Conservation (phyloP, 495 filamentous ascomycete genomes). For the Xylaria castorea region DNA sequence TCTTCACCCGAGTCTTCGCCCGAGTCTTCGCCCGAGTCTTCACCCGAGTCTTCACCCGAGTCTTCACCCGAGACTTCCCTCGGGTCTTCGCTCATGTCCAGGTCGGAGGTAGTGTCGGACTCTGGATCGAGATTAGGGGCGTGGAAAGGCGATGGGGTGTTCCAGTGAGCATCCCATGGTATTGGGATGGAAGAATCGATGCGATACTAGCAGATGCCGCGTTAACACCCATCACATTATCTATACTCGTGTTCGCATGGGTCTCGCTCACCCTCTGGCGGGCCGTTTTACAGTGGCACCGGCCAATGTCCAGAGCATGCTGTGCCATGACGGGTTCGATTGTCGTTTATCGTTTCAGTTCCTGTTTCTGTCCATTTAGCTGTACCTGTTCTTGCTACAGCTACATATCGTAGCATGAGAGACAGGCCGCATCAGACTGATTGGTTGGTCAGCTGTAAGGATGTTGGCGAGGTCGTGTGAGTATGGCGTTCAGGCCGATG, state of each 20-base stretch:
- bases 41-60: background rate
- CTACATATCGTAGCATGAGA: background rate
- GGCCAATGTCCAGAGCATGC: slow-evolving; percentile 34
- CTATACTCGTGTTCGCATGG: background rate
- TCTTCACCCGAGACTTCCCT: background rate
- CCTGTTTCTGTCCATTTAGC: background rate
- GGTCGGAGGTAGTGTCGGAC: background rate
- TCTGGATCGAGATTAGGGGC: background rate
- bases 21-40: background rate
- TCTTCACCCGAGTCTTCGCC: background rate
- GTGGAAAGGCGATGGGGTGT: background rate
- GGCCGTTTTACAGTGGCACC: slow-evolving; percentile 33
- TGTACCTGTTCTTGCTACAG: background rate
- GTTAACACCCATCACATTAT: slow-evolving; percentile 19
- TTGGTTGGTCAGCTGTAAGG: background rate
- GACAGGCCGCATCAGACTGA: background rate
- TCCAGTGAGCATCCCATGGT: slow-evolving; percentile 30
- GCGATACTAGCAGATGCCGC: slow-evolving; percentile 28
- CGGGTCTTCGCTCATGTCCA: background rate
- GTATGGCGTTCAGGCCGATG: background rate
- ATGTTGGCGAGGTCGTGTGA: background rate
- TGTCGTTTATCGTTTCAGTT: background rate
- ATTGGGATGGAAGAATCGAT: slow-evolving; percentile 26
- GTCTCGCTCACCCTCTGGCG: slow-evolving; percentile 36
- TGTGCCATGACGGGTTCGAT: slow-evolving; percentile 27